Conservation (phyloP, 257 asterid genomes). For the Rehmannia glutinosa region DNA sequence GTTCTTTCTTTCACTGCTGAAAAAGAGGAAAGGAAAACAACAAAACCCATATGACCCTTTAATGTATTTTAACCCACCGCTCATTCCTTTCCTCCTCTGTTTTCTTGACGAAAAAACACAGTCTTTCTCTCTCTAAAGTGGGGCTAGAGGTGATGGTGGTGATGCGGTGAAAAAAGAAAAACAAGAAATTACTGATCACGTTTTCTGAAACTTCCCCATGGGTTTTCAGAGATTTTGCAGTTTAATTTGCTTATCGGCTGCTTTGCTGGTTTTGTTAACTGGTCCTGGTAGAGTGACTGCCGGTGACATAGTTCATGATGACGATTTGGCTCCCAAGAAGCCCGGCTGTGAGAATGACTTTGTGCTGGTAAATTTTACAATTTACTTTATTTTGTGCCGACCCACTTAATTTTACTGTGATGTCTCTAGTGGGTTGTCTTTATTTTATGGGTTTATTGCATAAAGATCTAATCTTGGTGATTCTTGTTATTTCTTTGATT, state of each 20-base stretch:
- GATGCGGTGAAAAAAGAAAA: conserved; percentile 25
- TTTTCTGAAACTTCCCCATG: conserved; percentile 34
- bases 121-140: conserved; percentile 15
- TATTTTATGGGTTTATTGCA: background rate
- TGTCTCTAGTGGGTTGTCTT: background rate
- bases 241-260: conserved; percentile 31
- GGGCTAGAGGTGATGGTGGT: background rate
- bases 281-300: conserved; percentile 41
- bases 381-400: conserved; percentile 13
- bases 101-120: background rate
- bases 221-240: conserved; percentile 32
- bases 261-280: conserved; percentile 30
- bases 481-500: background rate
- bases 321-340: conserved; percentile 56
- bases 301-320: conserved; percentile 78
- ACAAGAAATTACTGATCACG: background rate
- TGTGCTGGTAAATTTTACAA: conserved; percentile 53
- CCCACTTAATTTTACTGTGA: conserved; percentile 1
- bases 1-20: background rate
- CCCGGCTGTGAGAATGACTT: conserved; percentile 92
- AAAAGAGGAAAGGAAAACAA: background rate
- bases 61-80: background rate
- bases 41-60: background rate
- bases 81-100: background rate
- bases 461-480: conserved; percentile 14